Evolutionary conservation across 2,329 filamentous ascomycete genomes (phyloP).

Genomic region (Hawksworthiomyces lignivorus): DNA sequence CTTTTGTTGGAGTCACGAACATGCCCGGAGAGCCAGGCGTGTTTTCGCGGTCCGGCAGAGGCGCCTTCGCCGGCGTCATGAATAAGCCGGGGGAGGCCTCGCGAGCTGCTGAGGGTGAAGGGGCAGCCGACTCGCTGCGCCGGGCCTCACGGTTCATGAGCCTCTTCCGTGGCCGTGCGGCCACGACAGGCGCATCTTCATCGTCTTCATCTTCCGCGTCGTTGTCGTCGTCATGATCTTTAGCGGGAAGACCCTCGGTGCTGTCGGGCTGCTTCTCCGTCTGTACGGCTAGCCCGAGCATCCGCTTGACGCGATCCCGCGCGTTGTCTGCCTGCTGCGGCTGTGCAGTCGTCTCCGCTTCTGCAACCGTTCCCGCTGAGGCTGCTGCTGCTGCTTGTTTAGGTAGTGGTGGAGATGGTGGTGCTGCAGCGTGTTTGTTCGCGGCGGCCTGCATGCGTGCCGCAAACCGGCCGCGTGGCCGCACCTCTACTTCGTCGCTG

Average conservation of each 20-base stretch:
- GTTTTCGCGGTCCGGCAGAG: conserved; percentile 20
- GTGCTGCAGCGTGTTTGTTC: conserved; percentile 7
- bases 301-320: conserved; percentile 35
- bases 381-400: conserved; percentile 27
- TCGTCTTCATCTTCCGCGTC: conserved; percentile 21
- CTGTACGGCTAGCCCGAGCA: conserved; percentile 28
- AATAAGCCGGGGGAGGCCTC: conserved; percentile 11
- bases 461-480: conserved; percentile 57
- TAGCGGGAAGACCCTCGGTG: conserved; percentile 1
- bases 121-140: conserved; percentile 8
- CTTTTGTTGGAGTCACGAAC: conserved; percentile 46
- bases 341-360: conserved; percentile 11
- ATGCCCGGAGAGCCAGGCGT: conserved; percentile 48
- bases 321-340: conserved; percentile 24
- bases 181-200: conserved; percentile 31
- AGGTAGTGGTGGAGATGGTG: too few species aligned
- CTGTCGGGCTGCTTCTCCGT: conserved; percentile 14
- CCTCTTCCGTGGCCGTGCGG: conserved; percentile 22
- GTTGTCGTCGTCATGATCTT: conserved; percentile 9
- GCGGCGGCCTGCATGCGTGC: conserved; percentile 48
- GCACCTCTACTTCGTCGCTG: conserved; percentile 42
- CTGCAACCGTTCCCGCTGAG: background rate
- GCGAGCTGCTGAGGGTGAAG: background rate
- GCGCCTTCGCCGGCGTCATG: conserved; percentile 12
- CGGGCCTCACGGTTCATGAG: conserved; percentile 18